Base-by-base conservation (phyloP, 306 rosid genomes). In the Ziziphus jujuba region DNA sequence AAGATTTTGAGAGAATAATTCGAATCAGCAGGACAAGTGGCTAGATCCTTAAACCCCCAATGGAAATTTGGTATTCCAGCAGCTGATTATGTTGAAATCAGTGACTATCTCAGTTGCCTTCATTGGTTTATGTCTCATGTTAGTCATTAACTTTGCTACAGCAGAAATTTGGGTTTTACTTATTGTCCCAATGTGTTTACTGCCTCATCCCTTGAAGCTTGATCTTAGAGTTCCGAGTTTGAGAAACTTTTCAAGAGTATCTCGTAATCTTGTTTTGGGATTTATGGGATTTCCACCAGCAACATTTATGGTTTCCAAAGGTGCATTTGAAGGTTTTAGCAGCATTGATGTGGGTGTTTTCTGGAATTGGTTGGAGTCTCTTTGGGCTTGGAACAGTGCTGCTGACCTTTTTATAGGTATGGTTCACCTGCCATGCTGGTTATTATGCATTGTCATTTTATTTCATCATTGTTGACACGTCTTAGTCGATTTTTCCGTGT, bases 311-410 rank as follows among this genome's bases (percentile, higher is more conserved):
- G 36, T 83, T 57, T 40, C 85, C 59, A 93, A 81, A 84, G 84
- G 70, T 34, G 77, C 80, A 25, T 84, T 83, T 24, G 95, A 77
- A 79, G 91, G 81, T 48, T 69, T 59, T 65, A 10, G 58, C 65
- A 69, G 75, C 62, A 12, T 63, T 50, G 70, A 65, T 58, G 74
- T 80, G 22, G 82, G 92, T 57, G 92, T 84, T 48, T 93, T 84
- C 81, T 90, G 97, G 97, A 73, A 73, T 72, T 93, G 98, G 98
- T 73, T 84, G 82, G 96, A 88, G 79, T 83, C 91, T 66, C 97
- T 93, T 56, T 93, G 97, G 98, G 77, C 82, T 48, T 93, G 98
- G 97, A 93, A 82, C 63, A 90, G 98, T 80, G 98, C 96, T 20
- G 86, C 97, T 71, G 90, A 90, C 81, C 89, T 93, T 43, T 93